Base-by-base conservation (phyloP, 2,329 filamentous ascomycete species). In the Aspergillus pseudoviridinutans region DNA sequence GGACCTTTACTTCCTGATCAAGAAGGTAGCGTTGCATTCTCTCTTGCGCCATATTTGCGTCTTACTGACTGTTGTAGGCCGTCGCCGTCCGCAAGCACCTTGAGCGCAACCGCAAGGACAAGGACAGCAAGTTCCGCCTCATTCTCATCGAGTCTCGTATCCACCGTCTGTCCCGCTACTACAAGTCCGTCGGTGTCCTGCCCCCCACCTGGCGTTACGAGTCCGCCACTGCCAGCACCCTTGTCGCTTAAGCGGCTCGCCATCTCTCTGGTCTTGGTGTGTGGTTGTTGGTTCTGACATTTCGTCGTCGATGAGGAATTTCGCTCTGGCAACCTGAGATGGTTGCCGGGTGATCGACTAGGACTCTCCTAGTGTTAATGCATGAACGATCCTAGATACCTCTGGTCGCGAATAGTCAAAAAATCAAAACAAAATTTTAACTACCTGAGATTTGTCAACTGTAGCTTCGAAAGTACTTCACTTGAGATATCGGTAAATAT, bases 111-210 rank as follows among this genome's bases (percentile, higher is more conserved):
- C 93, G 94, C 83, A 99, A 99, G 88, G 94, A 99, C 87, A 96
- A 92, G 86, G 94, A 99, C 87, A 91, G 89, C 86, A 99, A 99
- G 87, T 99, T 99, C 91, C 93, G 94, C 78, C 91, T 99, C 69
- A 99, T 99, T 93, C 90, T 99, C 73, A 96, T 99, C 83, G 94
- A 99, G 87, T 97, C 94, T 79, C 91, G 95, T 83, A 97, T 99
- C 82, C 94, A 99, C 90, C 93, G 94, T 84, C 90, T 99, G 71
- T 94, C 92, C 78, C 90, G 94, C 73, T 97, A 97, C 90, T 99
- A 97, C 91, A 97, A 97, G 90, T 93, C 92, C 79, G 93, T 88
- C 73, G 84, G 86, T 81, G 85, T 83, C 68, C 83, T 88, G 60
- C 85, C 93, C 75, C 93, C 93, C 71, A 97, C 91, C 83, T 97